Conservation (phyloP, 2,329 filamentous ascomycete species). For the Arthroderma sp. region DNA sequence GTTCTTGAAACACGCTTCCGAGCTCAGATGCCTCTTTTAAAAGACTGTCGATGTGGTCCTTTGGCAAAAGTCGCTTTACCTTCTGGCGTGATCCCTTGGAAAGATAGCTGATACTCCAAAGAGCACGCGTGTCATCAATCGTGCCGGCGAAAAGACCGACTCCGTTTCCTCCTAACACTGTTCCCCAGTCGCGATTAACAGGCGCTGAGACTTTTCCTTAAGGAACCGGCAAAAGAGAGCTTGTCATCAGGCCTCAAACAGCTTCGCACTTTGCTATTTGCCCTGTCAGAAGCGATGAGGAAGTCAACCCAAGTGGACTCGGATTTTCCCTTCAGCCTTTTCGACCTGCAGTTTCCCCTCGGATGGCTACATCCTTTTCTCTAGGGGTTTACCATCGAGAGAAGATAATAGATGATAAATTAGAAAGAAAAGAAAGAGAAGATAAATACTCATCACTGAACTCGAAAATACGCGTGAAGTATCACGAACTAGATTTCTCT, state of each 20-base stretch:
- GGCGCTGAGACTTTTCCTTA: conserved; percentile 18
- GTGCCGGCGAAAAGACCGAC: conserved; percentile 34
- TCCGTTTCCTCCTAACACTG: conserved; percentile 27
- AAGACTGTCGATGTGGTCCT: conserved; percentile 7
- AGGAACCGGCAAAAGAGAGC: conserved; percentile 29
- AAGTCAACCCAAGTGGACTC: conserved; percentile 20
- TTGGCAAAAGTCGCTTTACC: conserved; percentile 7
- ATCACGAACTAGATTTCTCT: no score
- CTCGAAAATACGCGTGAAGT: no score
- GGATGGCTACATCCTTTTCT: conserved; percentile 7
- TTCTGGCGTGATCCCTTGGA: conserved; percentile 6
- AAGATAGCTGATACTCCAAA: conserved; percentile 32
- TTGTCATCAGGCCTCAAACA: conserved; percentile 27
- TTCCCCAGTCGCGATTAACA: conserved; percentile 27
- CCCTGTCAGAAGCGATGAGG: conserved; percentile 35
- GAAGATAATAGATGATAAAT: no score
- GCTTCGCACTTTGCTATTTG: conserved; percentile 30
- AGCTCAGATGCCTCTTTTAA: conserved; percentile 15
- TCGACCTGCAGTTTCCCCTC: conserved; percentile 9
- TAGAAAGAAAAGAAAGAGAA: no score
- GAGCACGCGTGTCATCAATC: conserved; percentile 26
- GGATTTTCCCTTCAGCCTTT: conserved; percentile 4
- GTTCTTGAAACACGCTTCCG: conserved; percentile 25
- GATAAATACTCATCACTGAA: no score
- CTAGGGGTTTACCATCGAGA: no score